Evolutionary conservation across 345 rosid species (phyloP).

Genomic region (Populus tremula): DNA sequence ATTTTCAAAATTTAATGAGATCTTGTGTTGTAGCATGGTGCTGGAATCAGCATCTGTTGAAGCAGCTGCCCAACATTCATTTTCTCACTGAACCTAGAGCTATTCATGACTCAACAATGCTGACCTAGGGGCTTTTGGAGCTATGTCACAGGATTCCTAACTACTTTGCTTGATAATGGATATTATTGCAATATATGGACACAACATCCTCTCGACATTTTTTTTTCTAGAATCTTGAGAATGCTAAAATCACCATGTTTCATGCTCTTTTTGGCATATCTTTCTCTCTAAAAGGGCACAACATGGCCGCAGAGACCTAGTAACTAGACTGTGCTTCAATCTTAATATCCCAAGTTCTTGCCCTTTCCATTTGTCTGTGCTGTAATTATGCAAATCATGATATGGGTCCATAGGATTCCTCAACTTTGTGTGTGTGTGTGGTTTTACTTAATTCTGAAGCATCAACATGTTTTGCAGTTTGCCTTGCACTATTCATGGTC

Average conservation of each 20-base stretch:
- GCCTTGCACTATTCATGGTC: slow-evolving; percentile 98
- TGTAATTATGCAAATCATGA: neutral
- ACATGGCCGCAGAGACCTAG: neutral
- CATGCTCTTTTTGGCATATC: neutral
- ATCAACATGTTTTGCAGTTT: slow-evolving; percentile 54
- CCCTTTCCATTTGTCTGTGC: too few relatives aligned
- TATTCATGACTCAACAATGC: neutral
- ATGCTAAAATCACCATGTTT: neutral
- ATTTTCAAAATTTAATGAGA: neutral
- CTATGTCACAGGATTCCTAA: neutral
- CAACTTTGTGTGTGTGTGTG: neutral
- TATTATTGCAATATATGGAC: neutral
- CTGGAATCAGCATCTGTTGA: neutral
- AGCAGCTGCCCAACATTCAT: neutral
- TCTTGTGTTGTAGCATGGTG: neutral
- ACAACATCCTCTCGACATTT: neutral
- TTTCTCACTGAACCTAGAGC: neutral
- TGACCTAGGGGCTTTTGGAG: neutral
- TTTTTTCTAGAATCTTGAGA: neutral
- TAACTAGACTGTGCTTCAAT: neutral
- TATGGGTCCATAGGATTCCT: neutral
- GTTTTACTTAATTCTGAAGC: slow-evolving; percentile 13
- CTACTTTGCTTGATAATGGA: neutral
- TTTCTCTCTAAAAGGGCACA: neutral
- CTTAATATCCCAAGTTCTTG: neutral